phyloP scores from a whole-genome alignment of 2,329 filamentous ascomycete species.

The Zopfia rhizophila region DNA sequence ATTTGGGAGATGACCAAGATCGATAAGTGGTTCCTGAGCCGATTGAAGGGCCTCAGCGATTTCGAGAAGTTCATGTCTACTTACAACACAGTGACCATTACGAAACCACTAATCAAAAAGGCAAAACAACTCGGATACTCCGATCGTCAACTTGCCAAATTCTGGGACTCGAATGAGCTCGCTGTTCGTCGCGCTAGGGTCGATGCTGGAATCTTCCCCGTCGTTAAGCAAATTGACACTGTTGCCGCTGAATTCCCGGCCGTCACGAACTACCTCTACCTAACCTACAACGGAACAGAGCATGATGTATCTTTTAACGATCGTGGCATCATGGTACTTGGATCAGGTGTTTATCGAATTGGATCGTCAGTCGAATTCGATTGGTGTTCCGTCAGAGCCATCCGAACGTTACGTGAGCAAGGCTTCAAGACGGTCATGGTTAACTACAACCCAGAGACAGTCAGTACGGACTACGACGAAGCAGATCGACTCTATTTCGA shows the following conservation, averaged over 20 bases:
- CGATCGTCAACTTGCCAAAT: constrained; percentile 91
- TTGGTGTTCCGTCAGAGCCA: constrained; percentile 96
- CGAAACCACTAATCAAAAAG: constrained; percentile 74
- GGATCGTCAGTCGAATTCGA: constrained; percentile 99
- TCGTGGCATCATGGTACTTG: constrained; percentile 93
- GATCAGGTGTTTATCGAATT: constrained; percentile 95
- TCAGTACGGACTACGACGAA: constrained; percentile 92
- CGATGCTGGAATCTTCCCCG: constrained; percentile 86
- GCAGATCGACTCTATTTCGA: constrained; percentile 96
- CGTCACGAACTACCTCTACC: constrained; percentile 93
- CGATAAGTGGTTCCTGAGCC: constrained; percentile 97
- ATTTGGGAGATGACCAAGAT: constrained; percentile 99
- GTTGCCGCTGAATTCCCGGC: constrained; percentile 97
- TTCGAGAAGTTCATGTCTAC: constrained; percentile 83
- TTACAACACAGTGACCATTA: constrained; percentile 73
- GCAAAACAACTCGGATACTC: constrained; percentile 96
- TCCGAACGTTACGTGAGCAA: constrained; percentile 84
- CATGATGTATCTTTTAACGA: constrained; percentile 87
- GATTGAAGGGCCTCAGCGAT: constrained; percentile 89
- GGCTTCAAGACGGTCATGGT: constrained; percentile 97
- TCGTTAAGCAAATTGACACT: constrained; percentile 98
- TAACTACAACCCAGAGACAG: constrained; percentile 92
- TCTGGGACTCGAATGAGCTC: constrained; percentile 94
- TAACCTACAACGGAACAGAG: constrained; percentile 92
- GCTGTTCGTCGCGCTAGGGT: constrained; percentile 84